Evolutionary conservation across 441 rosid species (phyloP).

Genomic region (Gossypium schwendimanii): DNA sequence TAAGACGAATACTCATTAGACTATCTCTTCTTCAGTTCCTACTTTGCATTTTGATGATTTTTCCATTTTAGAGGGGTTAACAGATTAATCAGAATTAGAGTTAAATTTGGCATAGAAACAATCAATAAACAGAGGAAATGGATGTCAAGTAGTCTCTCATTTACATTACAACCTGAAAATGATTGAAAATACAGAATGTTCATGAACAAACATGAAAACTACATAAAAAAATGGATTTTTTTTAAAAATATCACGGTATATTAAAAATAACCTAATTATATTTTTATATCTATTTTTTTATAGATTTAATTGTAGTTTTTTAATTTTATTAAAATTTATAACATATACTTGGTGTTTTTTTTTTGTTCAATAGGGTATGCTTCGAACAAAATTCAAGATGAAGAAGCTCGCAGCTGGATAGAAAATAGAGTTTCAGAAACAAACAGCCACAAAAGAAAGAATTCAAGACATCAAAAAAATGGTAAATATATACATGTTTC

Average conservation of each 20-base stretch:
- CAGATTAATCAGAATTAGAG: neutral
- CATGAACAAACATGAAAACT: neutral
- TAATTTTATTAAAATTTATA: no score
- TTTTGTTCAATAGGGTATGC: no score
- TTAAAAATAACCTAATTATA: no score
- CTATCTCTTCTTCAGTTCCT: neutral
- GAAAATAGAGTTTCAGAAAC: neutral
- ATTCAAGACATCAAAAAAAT: neutral
- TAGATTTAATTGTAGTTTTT: no score
- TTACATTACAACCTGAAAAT: neutral
- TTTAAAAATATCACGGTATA: no score
- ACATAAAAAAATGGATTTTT: neutral
- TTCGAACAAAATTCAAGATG: neutral
- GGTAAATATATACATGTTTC: neutral
- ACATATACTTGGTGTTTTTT: no score
- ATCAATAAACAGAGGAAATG: neutral
- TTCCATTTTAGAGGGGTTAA: neutral
- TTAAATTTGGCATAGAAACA: neutral
- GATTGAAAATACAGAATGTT: neutral
- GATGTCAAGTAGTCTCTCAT: neutral
- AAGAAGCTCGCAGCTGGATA: neutral
- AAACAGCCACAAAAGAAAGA: neutral
- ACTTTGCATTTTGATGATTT: neutral
- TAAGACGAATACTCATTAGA: neutral
- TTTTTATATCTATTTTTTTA: no score